Conservation (phyloP, 331 rosid species). For the Malus hybrid region DNA sequence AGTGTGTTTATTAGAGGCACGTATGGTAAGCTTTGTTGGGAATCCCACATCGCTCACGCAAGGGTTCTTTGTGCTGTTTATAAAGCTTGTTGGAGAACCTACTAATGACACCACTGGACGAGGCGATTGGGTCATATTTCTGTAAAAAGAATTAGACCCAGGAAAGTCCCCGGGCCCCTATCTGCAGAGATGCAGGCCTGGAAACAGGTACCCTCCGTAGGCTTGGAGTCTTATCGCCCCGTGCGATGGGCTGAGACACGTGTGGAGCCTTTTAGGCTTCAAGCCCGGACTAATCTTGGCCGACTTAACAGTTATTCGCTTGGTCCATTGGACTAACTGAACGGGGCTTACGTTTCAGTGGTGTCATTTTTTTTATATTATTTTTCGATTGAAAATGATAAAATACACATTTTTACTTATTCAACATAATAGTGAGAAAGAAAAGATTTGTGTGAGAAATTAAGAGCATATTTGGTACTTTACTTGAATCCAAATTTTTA, state of each 20-base stretch:
- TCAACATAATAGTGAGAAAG: too few relatives aligned
- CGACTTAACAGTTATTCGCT: constrained; percentile 31
- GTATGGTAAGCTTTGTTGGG: too few relatives aligned
- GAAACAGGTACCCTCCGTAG: background rate
- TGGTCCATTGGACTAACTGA: constrained; percentile 20
- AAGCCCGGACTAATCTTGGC: constrained; percentile 10
- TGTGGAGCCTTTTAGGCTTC: constrained; percentile 27
- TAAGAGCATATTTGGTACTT: too few relatives aligned
- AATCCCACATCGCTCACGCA: background rate
- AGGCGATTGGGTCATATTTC: background rate
- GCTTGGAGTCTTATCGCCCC: background rate
- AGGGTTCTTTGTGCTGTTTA: fast-evolving
- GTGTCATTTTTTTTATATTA: background rate
- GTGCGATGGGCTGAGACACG: constrained; percentile 26
- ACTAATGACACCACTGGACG: fast-evolving
- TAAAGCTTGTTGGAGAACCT: fast-evolving
- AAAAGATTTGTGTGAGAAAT: too few relatives aligned
- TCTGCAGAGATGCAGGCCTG: constrained; percentile 25
- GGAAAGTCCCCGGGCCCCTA: constrained; percentile 24
- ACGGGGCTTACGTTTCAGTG: constrained; percentile 41
- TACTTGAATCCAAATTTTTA: too few relatives aligned
- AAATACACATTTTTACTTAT: too few relatives aligned
- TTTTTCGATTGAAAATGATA: too few relatives aligned
- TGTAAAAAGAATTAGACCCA: background rate
- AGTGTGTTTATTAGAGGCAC: constrained; percentile 52